Conservation (phyloP, 2,329 filamentous ascomycete species). For the Neofusicoccum kwambonambiense region DNA sequence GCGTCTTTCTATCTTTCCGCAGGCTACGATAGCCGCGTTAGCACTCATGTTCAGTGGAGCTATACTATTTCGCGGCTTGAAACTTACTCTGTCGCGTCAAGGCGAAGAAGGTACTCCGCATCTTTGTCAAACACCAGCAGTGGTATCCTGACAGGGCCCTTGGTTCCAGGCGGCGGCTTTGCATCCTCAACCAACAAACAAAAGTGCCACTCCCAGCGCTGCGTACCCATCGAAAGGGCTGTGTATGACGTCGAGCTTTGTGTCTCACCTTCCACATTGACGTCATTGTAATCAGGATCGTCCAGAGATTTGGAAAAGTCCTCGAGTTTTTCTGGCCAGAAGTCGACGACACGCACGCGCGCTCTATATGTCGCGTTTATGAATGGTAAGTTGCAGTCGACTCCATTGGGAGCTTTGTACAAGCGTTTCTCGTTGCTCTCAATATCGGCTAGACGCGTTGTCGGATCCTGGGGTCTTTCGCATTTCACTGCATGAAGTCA, state of each 20-base stretch:
- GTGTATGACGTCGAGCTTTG: slow-evolving; percentile 29
- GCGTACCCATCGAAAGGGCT: slow-evolving; percentile 25
- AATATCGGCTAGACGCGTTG: background rate
- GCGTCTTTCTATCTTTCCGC: slow-evolving; percentile 46
- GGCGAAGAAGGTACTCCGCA: slow-evolving; percentile 56
- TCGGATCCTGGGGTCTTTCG: background rate
- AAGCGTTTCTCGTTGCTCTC: background rate
- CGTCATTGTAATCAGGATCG: slow-evolving; percentile 40
- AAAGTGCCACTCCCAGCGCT: slow-evolving; percentile 80
- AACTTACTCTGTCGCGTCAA: slow-evolving; percentile 56
- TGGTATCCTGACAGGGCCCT: slow-evolving; percentile 55
- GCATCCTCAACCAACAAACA: slow-evolving; percentile 75
- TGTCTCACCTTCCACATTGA: slow-evolving; percentile 46
- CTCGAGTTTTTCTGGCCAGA: slow-evolving; percentile 65
- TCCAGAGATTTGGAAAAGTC: slow-evolving; percentile 62
- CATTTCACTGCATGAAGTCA: background rate
- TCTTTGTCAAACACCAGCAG: slow-evolving; percentile 63
- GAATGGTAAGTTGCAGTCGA: slow-evolving; percentile 63
- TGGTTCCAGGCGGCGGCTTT: slow-evolving; percentile 27
- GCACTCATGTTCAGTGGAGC: slow-evolving; percentile 2
- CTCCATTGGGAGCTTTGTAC: slow-evolving; percentile 29
- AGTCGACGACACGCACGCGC: slow-evolving; percentile 77
- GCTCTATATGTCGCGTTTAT: slow-evolving; percentile 69
- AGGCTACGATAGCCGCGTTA: slow-evolving; percentile 47
- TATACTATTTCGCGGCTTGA: too few relatives aligned